Evolutionary conservation across 2,329 filamentous ascomycete genomes (phyloP).

Genomic region (Ophiocordyceps australis): DNA sequence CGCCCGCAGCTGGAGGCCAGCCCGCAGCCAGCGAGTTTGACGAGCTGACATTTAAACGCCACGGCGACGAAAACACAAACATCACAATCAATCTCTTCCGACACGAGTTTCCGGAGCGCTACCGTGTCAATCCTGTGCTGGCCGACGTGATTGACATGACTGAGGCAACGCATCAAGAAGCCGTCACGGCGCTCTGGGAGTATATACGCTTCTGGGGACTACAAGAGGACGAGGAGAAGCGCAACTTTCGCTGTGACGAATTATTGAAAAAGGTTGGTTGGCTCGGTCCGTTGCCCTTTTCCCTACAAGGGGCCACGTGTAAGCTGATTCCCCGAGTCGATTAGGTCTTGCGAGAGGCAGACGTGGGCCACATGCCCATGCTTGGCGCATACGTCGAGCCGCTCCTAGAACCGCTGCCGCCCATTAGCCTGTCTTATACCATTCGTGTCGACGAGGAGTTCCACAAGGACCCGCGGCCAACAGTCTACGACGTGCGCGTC

Average conservation of each 20-base stretch:
- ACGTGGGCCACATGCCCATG: slow-evolving; percentile 70
- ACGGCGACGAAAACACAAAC: slow-evolving; percentile 82
- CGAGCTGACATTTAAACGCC: slow-evolving; percentile 77
- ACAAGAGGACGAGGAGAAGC: slow-evolving; percentile 88
- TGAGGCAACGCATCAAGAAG: slow-evolving; percentile 74
- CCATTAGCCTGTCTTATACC: slow-evolving; percentile 75
- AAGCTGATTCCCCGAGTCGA: slow-evolving; percentile 1
- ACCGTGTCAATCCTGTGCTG: slow-evolving; percentile 58
- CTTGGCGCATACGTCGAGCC: slow-evolving; percentile 63
- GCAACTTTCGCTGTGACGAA: slow-evolving; percentile 81
- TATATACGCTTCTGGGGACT: slow-evolving; percentile 75
- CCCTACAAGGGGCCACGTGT: too few relatives aligned
- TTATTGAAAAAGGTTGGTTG: slow-evolving; percentile 51
- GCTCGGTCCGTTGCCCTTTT: background rate
- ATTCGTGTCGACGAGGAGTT: slow-evolving; percentile 82
- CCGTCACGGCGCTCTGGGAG: slow-evolving; percentile 86
- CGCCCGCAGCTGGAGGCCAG: too few relatives aligned
- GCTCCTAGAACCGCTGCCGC: slow-evolving; percentile 64
- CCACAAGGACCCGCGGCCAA: slow-evolving; percentile 55
- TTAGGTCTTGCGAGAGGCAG: slow-evolving; percentile 55
- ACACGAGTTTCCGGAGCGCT: slow-evolving; percentile 76
- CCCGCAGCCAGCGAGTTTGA: slow-evolving; percentile 66
- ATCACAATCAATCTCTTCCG: slow-evolving; percentile 73
- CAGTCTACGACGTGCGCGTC: slow-evolving; percentile 80
- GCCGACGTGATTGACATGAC: slow-evolving; percentile 72